Percentiles rank a stretch among this genome's conserved stretches.
These are phyloP conservation scores for Deinandra increscens DNA, from an alignment of 129 eudicot species.

Conservation along the genomic window DNA sequence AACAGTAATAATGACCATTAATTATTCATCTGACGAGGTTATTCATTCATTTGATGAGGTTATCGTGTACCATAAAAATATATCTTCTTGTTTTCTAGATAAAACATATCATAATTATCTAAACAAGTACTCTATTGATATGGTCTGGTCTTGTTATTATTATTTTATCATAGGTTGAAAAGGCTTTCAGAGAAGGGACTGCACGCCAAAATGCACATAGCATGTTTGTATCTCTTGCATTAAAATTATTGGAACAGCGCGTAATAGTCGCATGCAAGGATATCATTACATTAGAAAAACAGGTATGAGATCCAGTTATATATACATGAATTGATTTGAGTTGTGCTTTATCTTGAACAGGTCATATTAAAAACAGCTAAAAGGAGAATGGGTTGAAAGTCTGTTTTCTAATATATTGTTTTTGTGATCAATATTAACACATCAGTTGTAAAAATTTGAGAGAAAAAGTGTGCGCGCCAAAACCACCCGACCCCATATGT, in stretches of 20 bases:
- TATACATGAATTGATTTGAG: background rate
- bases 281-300: conserved; percentile 85
- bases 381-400: background rate
- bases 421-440: background rate
- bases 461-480: background rate
- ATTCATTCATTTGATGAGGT: background rate
- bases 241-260: conserved; percentile 90
- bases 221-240: conserved; percentile 91
- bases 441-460: background rate
- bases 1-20: background rate
- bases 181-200: conserved; percentile 99
- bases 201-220: conserved; percentile 99
- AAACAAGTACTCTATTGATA: background rate
- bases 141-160: background rate
- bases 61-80: background rate
- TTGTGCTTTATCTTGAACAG: background rate
- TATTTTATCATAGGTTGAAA: conserved; percentile 66
- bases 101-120: background rate
- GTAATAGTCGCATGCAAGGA: conserved; percentile 94
- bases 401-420: background rate
- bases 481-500: background rate
- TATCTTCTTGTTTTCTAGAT: background rate
- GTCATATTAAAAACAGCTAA: background rate
- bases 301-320: conserved; percentile 39
- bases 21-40: background rate